Evolutionary conservation across 345 rosid genomes (phyloP).

Genomic region (Moricandia moricandioides): DNA sequence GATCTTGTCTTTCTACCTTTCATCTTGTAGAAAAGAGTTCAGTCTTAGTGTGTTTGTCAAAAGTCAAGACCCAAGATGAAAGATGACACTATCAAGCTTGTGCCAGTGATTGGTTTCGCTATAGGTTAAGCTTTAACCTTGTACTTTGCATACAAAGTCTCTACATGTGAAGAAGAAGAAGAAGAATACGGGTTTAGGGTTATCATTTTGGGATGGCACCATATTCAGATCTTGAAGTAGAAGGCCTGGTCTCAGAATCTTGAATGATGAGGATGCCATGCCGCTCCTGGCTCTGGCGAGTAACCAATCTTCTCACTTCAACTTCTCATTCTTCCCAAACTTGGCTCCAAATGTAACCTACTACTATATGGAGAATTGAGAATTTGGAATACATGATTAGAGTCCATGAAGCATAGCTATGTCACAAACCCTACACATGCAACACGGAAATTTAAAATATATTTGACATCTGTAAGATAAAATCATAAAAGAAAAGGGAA

Average conservation of each 20-base stretch:
- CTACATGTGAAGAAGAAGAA: not conserved
- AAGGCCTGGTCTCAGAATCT: slow-evolving; percentile 15
- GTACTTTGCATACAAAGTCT: slow-evolving; percentile 31
- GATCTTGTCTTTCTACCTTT: not conserved
- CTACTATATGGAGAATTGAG: too few relatives aligned
- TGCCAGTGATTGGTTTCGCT: not conserved
- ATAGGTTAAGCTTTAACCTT: slow-evolving; percentile 25
- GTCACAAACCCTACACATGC: not conserved
- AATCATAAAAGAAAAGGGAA: not conserved
- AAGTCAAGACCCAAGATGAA: not conserved
- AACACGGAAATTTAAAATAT: not conserved
- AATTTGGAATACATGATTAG: too few relatives aligned
- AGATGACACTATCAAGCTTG: not conserved
- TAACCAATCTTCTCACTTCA: slow-evolving; percentile 62
- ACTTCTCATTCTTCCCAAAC: slow-evolving; percentile 49
- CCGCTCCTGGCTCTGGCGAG: not conserved
- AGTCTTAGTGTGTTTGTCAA: not conserved
- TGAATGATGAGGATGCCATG: not conserved
- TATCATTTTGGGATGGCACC: slow-evolving; percentile 51
- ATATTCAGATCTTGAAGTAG: slow-evolving; percentile 64
- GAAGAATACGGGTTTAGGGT: not conserved
- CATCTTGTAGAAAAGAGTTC: not conserved
- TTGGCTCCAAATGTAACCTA: slow-evolving; percentile 42
- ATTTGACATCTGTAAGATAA: not conserved
- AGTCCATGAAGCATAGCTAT: not conserved